Conservation (phyloP, 331 rosid species). For the Quercus lobata region DNA sequence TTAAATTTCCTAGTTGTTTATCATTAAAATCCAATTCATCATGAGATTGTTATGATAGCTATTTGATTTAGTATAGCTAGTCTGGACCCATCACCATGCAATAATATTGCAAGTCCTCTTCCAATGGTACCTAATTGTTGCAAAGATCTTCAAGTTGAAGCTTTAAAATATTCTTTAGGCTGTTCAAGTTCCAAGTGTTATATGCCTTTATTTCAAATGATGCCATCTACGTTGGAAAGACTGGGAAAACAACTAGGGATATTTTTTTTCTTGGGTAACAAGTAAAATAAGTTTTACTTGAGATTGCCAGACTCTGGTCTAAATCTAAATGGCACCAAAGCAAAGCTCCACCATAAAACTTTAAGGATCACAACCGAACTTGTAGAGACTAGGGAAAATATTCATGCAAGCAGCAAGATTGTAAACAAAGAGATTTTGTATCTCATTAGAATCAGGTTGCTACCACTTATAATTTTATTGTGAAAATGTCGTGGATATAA, state of each 20-base stretch:
- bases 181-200: neutral
- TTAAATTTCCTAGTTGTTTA: no score
- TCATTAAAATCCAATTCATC: no score
- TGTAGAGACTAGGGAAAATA: neutral
- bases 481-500: accelerated
- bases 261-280: neutral
- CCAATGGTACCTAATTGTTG: no score
- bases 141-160: no score
- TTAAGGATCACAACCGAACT: neutral
- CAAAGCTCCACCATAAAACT: neutral
- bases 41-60: no score
- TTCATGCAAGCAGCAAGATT: neutral
- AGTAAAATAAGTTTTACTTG: neutral
- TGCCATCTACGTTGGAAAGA: neutral
- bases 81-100: no score
- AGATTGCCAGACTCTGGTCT: neutral
- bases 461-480: no score
- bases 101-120: no score
- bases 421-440: neutral
- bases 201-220: neutral
- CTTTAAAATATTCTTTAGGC: neutral
- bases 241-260: neutral
- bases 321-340: neutral
- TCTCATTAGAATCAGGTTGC: neutral
- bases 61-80: no score